Percentiles rank a stretch among this genome's conserved stretches.
phyloP scores from a whole-genome alignment of 2,329 filamentous ascomycete species.

The Cylindrodendrum hubeiense region DNA sequence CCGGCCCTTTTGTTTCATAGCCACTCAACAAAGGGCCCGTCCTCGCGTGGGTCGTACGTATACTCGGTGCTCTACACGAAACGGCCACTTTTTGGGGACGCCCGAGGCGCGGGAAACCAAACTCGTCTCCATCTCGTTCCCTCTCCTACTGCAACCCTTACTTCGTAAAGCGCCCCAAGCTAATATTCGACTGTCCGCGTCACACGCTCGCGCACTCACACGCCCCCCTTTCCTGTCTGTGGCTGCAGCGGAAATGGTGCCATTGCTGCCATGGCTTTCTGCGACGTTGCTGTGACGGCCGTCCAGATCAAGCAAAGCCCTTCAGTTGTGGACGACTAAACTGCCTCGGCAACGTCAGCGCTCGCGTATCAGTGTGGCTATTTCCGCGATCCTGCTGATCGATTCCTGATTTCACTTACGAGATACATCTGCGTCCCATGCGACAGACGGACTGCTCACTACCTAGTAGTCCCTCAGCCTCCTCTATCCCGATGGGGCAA shows the following conservation, averaged over 20 bases:
- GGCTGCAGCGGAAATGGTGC: slow-evolving; percentile 14
- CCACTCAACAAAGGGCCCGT: neutral
- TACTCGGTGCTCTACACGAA: neutral
- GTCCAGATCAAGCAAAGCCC: neutral
- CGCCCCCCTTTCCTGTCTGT: slow-evolving; percentile 11
- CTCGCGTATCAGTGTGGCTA: slow-evolving; percentile 3
- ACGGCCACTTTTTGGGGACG: neutral
- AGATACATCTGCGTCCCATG: neutral
- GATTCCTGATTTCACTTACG: slow-evolving; percentile 5
- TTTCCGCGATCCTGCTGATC: slow-evolving; percentile 9
- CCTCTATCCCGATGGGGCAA: slow-evolving; percentile 16
- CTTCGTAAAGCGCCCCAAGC: neutral
- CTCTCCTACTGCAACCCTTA: neutral
- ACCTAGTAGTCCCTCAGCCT: slow-evolving; percentile 11
- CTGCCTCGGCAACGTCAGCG: slow-evolving; percentile 9
- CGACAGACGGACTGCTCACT: neutral
- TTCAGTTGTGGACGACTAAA: neutral
- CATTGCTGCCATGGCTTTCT: slow-evolving; percentile 13
- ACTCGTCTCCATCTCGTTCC: neutral
- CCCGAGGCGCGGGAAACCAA: neutral
- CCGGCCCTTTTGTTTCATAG: neutral
- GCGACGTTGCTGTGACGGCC: slow-evolving; percentile 15
- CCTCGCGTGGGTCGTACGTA: neutral
- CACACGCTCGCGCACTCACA: slow-evolving; percentile 2
- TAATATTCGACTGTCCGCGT: neutral